These are phyloP conservation scores for Gautieria morchelliformis DNA, from an alignment of 768 basidiomycete genomes.

Conservation along the genomic window DNA sequence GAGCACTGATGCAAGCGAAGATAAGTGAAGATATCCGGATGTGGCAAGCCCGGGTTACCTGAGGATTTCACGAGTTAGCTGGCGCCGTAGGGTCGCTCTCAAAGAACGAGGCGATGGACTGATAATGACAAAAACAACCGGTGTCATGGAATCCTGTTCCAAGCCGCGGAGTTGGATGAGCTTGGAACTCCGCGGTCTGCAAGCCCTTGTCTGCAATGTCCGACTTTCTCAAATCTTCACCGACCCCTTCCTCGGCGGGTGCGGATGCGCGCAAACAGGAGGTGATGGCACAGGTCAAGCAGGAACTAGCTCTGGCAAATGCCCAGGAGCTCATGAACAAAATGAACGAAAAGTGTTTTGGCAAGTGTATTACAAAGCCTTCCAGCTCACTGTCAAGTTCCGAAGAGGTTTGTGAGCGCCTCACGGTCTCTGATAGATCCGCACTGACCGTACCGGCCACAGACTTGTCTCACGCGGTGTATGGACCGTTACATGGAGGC, in stretches of 20 bases:
- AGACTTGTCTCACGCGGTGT: constrained; percentile 6
- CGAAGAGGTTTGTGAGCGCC: background rate
- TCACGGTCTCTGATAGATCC: background rate
- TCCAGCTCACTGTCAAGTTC: background rate
- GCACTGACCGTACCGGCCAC: background rate
- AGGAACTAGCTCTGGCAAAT: constrained; percentile 2
- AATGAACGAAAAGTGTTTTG: constrained; percentile 6
- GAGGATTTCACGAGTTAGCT: too few species aligned
- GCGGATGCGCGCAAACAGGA: background rate
- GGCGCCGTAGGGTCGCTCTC: too few species aligned
- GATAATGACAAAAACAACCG: too few species aligned
- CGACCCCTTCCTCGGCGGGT: background rate
- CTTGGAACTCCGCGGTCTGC: background rate
- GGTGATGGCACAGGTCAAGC: constrained; percentile 3
- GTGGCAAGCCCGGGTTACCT: too few species aligned
- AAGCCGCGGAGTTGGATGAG: too few species aligned
- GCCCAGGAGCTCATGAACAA: constrained; percentile 5
- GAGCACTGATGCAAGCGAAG: too few species aligned
- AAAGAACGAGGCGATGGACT: too few species aligned
- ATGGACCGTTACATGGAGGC: constrained; percentile 9
- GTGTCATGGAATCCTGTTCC: too few species aligned
- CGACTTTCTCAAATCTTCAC: background rate
- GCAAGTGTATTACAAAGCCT: constrained; percentile 4
- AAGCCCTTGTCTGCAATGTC: background rate
- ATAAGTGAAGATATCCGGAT: too few species aligned